Evolutionary conservation across 257 asterid species (phyloP), one percentile per base, ranked within the genome.

Genomic region (Cruciata laevipes): DNA sequence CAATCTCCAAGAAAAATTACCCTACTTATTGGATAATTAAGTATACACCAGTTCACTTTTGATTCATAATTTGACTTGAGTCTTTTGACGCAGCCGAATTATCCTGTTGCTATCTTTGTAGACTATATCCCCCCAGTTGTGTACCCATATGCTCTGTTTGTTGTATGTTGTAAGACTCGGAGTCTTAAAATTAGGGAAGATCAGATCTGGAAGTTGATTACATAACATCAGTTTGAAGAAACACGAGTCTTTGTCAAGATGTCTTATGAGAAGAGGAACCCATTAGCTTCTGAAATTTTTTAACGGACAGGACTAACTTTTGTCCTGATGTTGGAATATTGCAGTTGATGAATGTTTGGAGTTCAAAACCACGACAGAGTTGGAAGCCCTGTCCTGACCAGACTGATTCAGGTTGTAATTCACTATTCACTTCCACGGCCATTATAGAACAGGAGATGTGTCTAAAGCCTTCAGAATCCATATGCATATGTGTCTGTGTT

Each of bases 301-400:
- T 7, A 47, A 59, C 61, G 51, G 21, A 11, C 25, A 9, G 13
- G 23, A 63, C 35, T 72, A 57, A 74, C 69, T 47, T 55, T 65
- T 62, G 31, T 51, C 61, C 38, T 69, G 72, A n/a, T 24, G 68
- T 76, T 67, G 65, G 53, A 69, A 67, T 59, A 67, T 57, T 80
- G 82, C 96, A 93, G 99, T 74, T 90, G 67, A 71, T 76, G 77
- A 90, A 87, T 79, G 96, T 82, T 38, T 94, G 99, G 99, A 84
- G 83, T 80, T 89, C 91, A 57, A 94, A 86, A 80, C 38, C 81
- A 37, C 86, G 76, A 68, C 95, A 85, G 84, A 82, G 79, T 76
- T 94, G 99, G 99, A 94, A 88, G 87, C 97, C 97, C 74, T 87
- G 91, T 73, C 73, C 84, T 72, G 79, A 85, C 72, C 89, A 84